These are phyloP conservation scores for Russula sp. DNA, from an alignment of 768 basidiomycete genomes.

Conservation along the genomic window DNA sequence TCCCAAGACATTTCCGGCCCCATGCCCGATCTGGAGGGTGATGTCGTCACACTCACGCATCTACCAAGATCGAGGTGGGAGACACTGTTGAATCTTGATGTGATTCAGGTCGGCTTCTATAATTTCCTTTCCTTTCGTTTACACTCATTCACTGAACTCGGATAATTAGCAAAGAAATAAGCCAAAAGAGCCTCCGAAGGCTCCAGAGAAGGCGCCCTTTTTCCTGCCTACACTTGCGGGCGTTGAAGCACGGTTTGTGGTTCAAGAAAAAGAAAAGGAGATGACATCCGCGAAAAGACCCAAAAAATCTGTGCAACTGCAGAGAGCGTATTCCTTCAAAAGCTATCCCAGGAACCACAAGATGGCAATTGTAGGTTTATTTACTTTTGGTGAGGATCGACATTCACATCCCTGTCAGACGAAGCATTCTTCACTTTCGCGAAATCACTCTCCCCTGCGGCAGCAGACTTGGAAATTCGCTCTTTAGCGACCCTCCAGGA, in stretches of 20 bases:
- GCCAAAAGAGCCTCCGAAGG: conserved; percentile 93
- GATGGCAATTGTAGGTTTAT: conserved; percentile 65
- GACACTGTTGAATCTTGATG: conserved; percentile 92
- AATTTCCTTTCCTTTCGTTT: background rate
- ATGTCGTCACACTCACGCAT: conserved; percentile 89
- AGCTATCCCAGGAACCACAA: conserved; percentile 52
- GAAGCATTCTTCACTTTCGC: conserved; percentile 80
- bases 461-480: conserved; percentile 87
- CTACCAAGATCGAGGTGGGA: conserved; percentile 95
- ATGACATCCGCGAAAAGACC: conserved; percentile 51
- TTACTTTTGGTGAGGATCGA: conserved; percentile 13
- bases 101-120: conserved; percentile 66
- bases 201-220: conserved; percentile 93
- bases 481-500: conserved; percentile 64
- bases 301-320: conserved; percentile 48
- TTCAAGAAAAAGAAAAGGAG: conserved; percentile 44
- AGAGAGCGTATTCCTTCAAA: conserved; percentile 70
- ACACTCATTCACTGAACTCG: background rate
- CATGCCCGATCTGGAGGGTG: conserved; percentile 84
- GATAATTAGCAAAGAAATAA: conserved; percentile 83
- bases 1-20: conserved; percentile 71
- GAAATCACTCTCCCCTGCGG: conserved; percentile 86
- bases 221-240: conserved; percentile 93
- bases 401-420: conserved; percentile 44
- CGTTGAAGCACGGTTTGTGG: conserved; percentile 76